A percentile compares a stretch with the other conserved stretches of the same genome.
phyloP scores from a whole-genome alignment of 2,329 filamentous ascomycete genomes.

The Sarocladiaceae sp. region DNA sequence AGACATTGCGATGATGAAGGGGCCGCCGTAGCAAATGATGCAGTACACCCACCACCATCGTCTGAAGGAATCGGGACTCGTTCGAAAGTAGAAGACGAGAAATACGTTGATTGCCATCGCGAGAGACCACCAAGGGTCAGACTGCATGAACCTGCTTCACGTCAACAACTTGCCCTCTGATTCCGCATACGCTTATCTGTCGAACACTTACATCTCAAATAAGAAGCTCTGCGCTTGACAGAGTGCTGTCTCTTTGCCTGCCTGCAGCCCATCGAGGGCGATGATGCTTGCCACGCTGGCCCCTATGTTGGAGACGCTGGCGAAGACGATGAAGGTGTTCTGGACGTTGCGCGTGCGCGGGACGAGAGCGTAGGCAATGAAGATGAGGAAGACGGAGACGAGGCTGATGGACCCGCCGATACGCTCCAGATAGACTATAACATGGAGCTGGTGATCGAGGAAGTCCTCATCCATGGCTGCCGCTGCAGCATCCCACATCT shows the following conservation, averaged over 20 bases:
- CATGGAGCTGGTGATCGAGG: conserved; percentile 28
- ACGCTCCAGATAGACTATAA: conserved; percentile 44
- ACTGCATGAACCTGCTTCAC: conserved; percentile 62
- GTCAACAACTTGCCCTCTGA: background rate
- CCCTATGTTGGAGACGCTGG: conserved; percentile 52
- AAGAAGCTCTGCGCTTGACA: conserved; percentile 57
- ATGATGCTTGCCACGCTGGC: conserved; percentile 64
- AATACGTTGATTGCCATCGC: conserved; percentile 81
- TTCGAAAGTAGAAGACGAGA: conserved; percentile 57
- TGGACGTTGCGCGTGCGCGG: conserved; percentile 51
- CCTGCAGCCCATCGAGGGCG: conserved; percentile 55
- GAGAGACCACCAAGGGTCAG: conserved; percentile 70
- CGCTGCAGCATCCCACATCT: conserved; percentile 4
- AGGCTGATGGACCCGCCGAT: conserved; percentile 48
- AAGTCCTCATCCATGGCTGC: conserved; percentile 20
- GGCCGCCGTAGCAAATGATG: conserved; percentile 63
- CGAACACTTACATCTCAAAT: conserved; percentile 57
- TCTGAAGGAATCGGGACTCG: conserved; percentile 61
- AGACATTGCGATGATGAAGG: conserved; percentile 59
- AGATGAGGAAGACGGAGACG: conserved; percentile 43
- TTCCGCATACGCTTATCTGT: background rate
- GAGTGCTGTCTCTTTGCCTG: conserved; percentile 46
- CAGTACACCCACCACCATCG: conserved; percentile 67
- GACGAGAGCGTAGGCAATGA: conserved; percentile 44
- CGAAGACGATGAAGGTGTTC: conserved; percentile 57